Percentiles rank a stretch among this genome's conserved stretches.
phyloP scores from a whole-genome alignment of 164 flowering plant species.

The Kalanchoe fedtschenkoi region DNA sequence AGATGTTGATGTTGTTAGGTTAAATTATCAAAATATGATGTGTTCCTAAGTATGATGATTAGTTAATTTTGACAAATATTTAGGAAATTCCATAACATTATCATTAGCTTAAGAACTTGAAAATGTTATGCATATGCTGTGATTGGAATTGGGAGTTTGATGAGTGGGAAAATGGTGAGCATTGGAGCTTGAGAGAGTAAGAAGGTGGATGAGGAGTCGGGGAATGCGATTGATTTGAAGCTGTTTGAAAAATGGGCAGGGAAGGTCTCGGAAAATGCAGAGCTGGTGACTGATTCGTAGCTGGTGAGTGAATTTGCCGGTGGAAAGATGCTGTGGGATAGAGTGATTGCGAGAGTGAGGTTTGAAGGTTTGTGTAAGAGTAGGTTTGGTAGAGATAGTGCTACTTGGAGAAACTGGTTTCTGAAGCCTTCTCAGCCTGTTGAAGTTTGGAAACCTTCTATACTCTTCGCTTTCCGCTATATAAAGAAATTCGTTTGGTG shows the following conservation, averaged over 20 bases:
- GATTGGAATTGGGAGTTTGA: not conserved
- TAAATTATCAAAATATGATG: too few species aligned
- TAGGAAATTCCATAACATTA: too few species aligned
- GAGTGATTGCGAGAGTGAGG: not conserved
- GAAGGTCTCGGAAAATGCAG: not conserved
- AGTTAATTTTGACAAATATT: too few species aligned
- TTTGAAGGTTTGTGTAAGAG: not conserved
- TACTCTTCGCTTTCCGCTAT: not conserved
- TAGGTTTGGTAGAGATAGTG: not conserved
- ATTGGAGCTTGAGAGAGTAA: not conserved
- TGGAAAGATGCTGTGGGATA: not conserved
- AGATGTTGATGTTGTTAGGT: too few species aligned
- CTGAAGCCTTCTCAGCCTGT: not conserved
- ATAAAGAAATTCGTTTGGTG: not conserved
- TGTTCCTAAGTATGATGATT: too few species aligned
- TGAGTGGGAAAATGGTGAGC: not conserved
- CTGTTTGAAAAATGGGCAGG: conserved; percentile 4
- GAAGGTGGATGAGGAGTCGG: not conserved
- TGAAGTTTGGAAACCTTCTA: not conserved
- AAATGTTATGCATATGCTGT: too few species aligned
- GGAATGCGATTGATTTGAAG: not conserved
- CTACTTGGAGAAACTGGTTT: not conserved
- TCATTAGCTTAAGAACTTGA: too few species aligned
- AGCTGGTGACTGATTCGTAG: not conserved
- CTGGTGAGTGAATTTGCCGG: not conserved